Base-by-base conservation (phyloP, 176 grass and related monocot genomes). In the Bonia amplexicaulis region DNA sequence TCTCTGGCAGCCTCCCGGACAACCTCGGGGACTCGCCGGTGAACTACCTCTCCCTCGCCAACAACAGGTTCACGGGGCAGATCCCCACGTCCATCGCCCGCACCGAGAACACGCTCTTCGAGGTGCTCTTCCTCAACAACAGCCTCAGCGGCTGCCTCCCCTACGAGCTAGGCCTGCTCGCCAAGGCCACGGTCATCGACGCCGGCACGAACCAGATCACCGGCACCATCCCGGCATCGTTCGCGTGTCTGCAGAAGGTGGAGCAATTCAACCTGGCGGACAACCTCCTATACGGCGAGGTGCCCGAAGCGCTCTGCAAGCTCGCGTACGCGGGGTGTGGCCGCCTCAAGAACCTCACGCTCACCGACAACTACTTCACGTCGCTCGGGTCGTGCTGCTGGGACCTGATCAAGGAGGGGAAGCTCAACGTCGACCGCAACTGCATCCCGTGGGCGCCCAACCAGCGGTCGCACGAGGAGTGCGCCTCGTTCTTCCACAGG, bases 121-220 rank as follows among this genome's bases (percentile, higher is more conserved):
- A 98, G 89, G 90, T 98, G 71, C 93, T 98, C 39, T 94, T 98
- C 88, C 92, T 98, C 83, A 90, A 90, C 86, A 98, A 98, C 77
- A 29, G 6, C 2, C 93, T 98, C 80, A 78, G 89, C 44, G 96
- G 96, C 26, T 98, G 96, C 89, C 96, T 98, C 45, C 96, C 96
- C 5, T 85, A 76, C 77, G 89, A 98, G 88, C 77, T 98, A 1
- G 96, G 96, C 46, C 86, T 92, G 69, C 91, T 98, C 22, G 45
- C 19, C 35, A 94, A 93, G 39, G 91, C 93, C 41, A 90, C 88
- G 8, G 93, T 98, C n/a, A 95, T 98, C 82, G 96, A 98, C 88
- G 96, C 96, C 27, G 89, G 96, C 26, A 83, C 74, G 37, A 98
- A 98, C 91, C 74, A 55, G 61, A 84, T 98, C 69, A 94, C 93